A percentile compares a stretch with the other conserved stretches of the same genome.
Conservation (phyloP, 768 basidiomycete genomes). For the Leccinellum rugosiceps region DNA sequence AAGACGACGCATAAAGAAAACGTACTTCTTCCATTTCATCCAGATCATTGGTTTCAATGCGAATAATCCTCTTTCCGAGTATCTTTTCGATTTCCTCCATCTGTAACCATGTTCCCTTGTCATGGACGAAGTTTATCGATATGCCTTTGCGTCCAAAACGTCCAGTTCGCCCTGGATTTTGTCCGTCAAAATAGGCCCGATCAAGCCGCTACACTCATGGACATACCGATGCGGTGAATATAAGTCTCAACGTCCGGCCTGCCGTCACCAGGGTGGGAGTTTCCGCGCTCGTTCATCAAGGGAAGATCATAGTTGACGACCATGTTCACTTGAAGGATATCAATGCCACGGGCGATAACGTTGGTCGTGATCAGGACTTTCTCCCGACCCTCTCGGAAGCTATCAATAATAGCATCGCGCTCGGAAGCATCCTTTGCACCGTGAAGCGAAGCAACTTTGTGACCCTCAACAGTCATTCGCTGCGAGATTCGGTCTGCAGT, state of each 20-base stretch:
- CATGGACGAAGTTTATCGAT: constrained; percentile 96
- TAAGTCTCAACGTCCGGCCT: constrained; percentile 94
- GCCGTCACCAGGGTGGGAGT: constrained; percentile 43
- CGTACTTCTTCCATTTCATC: constrained; percentile 92
- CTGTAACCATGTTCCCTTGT: constrained; percentile 80
- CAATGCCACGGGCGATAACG: constrained; percentile 97
- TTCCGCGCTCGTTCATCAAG: constrained; percentile 68
- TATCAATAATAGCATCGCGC: constrained; percentile 90
- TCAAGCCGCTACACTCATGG: not conserved
- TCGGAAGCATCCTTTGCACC: constrained; percentile 89
- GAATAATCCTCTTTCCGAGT: constrained; percentile 73
- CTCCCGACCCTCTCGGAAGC: constrained; percentile 92
- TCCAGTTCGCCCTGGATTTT: constrained; percentile 85
- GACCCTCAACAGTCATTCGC: constrained; percentile 89
- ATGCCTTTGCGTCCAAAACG: constrained; percentile 97
- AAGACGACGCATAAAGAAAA: constrained; percentile 7
- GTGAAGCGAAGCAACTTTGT: constrained; percentile 94
- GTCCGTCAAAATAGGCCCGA: not conserved
- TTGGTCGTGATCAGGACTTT: constrained; percentile 99
- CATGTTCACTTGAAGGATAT: constrained; percentile 99
- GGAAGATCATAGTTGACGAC: constrained; percentile 99
- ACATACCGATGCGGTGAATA: constrained; percentile 92
- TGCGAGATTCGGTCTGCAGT: constrained; percentile 91
- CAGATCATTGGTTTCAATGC: constrained; percentile 85
- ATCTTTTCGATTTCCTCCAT: constrained; percentile 87